Conservation (phyloP, 257 asterid species). For the Thymus mandschuricus region DNA sequence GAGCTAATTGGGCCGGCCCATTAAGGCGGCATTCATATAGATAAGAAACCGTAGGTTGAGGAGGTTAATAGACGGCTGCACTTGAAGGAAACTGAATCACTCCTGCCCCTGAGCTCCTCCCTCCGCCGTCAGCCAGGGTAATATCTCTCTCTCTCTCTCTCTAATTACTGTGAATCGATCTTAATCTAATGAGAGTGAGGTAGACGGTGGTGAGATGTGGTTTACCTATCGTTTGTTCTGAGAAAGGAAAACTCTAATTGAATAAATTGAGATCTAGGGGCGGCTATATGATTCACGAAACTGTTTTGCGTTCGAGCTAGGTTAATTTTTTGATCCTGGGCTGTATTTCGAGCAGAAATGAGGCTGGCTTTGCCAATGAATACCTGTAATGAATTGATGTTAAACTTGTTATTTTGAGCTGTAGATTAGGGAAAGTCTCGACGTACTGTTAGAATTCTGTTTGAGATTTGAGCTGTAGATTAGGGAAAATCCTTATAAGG, state of each 20-base stretch:
- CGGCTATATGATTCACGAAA: neutral
- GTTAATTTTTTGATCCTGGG: neutral
- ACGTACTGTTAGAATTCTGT: neutral
- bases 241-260: neutral
- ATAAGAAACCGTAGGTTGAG: conserved; percentile 9
- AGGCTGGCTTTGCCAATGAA: no score
- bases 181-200: neutral
- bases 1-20: conserved; percentile 27
- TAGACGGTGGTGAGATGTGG: neutral
- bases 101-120: neutral
- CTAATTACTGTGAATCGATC: neutral
- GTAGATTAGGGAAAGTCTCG: neutral
- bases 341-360: neutral
- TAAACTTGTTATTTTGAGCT: neutral
- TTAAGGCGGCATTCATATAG: neutral
- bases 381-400: neutral
- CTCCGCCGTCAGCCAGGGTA: conserved; percentile 29
- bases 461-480: neutral
- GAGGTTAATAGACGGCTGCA: neutral
- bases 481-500: no score
- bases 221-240: neutral
- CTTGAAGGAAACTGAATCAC: conserved; percentile 2
- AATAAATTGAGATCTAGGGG: neutral
- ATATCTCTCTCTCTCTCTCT: neutral
- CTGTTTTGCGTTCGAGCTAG: neutral